These are phyloP conservation scores for Coprinellus micaceus DNA, from an alignment of 768 basidiomycete species.

Conservation along the genomic window DNA sequence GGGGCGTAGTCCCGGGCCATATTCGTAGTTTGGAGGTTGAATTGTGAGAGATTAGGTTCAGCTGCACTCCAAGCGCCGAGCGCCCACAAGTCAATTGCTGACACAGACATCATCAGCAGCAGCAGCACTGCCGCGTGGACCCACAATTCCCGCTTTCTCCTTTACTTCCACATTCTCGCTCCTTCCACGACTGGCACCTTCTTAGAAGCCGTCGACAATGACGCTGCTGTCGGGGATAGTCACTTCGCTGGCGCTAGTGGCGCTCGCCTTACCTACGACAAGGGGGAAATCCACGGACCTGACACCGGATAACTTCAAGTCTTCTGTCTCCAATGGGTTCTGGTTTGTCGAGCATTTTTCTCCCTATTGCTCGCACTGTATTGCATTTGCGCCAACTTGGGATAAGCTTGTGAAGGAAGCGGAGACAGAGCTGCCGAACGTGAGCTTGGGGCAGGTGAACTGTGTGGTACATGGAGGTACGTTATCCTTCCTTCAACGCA, in stretches of 20 bases:
- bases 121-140: no score
- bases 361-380: slow-evolving; percentile 81
- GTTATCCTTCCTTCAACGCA: slow-evolving; percentile 6
- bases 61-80: no score
- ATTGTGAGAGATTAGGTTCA: no score
- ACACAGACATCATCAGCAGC: no score
- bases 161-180: background rate
- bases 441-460: slow-evolving; percentile 63
- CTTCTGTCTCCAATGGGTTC: slow-evolving; percentile 50
- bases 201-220: background rate
- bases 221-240: background rate
- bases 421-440: slow-evolving; percentile 42
- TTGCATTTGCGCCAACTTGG: slow-evolving; percentile 81
- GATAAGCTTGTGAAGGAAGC: slow-evolving; percentile 55
- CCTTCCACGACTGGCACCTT: no score
- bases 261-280: background rate
- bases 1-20: no score
- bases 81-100: no score
- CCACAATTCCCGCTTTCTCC: background rate
- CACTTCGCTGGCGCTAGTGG: slow-evolving; percentile 1
- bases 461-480: slow-evolving; percentile 23
- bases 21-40: no score
- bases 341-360: slow-evolving; percentile 89
- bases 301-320: slow-evolving; percentile 57
- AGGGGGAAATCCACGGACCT: slow-evolving; percentile 31